Conservation (phyloP, 2,329 filamentous ascomycete genomes). For the Nigrospora sphaerica region DNA sequence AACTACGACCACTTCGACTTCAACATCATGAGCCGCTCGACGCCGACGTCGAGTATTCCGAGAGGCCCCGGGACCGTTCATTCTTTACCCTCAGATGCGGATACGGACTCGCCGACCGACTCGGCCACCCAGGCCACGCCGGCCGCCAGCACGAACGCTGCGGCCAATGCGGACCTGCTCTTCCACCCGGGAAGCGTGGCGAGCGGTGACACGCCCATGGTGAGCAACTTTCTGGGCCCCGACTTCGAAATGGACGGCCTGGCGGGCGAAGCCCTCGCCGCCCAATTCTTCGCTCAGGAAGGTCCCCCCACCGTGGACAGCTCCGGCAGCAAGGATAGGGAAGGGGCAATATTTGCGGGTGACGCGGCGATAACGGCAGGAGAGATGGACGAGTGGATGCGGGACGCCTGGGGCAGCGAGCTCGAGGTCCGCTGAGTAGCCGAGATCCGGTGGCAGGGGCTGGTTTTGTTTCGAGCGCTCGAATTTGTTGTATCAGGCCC, state of each 20-base stretch:
- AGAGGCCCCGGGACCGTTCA: constrained; percentile 17
- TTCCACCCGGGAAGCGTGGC: background rate
- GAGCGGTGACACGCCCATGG: constrained; percentile 5
- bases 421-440: constrained; percentile 12
- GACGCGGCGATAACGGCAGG: constrained; percentile 13
- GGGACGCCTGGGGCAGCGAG: constrained; percentile 24
- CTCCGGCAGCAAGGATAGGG: constrained; percentile 9
- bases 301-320: constrained; percentile 10
- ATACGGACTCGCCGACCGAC: constrained; percentile 16
- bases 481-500: too few relatives aligned
- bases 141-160: background rate
- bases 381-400: constrained; percentile 30
- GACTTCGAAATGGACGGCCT: constrained; percentile 22
- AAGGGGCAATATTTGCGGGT: background rate
- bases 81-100: constrained; percentile 20
- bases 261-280: constrained; percentile 21
- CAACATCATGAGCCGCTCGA: constrained; percentile 2
- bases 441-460: too few relatives aligned
- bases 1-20: background rate
- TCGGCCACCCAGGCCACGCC: constrained; percentile 2
- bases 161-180: background rate
- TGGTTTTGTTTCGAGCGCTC: too few relatives aligned
- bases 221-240: constrained; percentile 9
- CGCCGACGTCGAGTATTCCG: constrained; percentile 4
- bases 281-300: constrained; percentile 20